Conservation (phyloP, 805 yeast species). For the Yarrowia sp. region DNA sequence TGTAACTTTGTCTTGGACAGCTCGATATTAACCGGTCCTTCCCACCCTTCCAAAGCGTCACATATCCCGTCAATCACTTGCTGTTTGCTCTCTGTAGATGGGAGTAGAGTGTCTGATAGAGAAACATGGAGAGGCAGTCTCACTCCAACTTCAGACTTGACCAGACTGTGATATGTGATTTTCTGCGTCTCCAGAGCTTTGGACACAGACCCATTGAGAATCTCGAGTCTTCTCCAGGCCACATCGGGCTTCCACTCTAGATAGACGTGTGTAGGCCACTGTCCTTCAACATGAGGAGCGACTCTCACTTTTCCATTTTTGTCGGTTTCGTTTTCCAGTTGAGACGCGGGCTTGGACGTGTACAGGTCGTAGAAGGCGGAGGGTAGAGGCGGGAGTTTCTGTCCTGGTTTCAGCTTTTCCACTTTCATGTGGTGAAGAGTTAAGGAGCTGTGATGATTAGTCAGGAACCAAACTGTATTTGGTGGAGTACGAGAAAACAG, state of each 20-base stretch:
- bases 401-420: background rate
- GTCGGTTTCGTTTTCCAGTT: constrained; percentile 28
- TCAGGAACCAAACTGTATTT: background rate
- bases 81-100: constrained; percentile 28
- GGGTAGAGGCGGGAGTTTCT: constrained; percentile 32
- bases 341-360: constrained; percentile 30
- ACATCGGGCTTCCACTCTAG: constrained; percentile 35
- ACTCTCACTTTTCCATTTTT: constrained; percentile 32
- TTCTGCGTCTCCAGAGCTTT: background rate
- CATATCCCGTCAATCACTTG: constrained; percentile 14
- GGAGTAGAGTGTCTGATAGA: constrained; percentile 35
- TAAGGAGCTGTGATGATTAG: background rate
- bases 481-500: no score
- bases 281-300: constrained; percentile 32
- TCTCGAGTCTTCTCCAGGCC: background rate
- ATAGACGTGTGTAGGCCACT: constrained; percentile 36
- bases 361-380: constrained; percentile 31
- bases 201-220: constrained; percentile 2
- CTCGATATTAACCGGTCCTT: background rate
- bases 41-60: background rate
- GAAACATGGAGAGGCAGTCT: constrained; percentile 35
- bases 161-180: constrained; percentile 28
- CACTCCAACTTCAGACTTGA: constrained; percentile 32
- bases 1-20: background rate
- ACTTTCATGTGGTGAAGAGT: constrained; percentile 6